Evolutionary conservation across 345 rosid genomes (phyloP).

Genomic region (Pseudoturritis turrita): DNA sequence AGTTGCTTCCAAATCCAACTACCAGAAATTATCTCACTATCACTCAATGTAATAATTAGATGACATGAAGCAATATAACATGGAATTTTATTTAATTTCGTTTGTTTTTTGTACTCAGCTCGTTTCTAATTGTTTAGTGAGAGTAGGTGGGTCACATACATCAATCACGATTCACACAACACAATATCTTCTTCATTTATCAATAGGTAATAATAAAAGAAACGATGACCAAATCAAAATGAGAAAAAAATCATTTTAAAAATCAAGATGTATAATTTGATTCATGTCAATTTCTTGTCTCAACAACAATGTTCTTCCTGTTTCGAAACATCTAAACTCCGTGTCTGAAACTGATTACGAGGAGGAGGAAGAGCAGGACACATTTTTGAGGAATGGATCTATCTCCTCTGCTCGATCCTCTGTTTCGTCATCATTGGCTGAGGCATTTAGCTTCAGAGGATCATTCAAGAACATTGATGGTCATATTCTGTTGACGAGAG

Average conservation of each 20-base stretch:
- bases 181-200: not conserved
- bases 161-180: not conserved
- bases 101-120: not conserved
- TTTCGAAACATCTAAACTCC: conserved; percentile 2
- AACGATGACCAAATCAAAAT: not conserved
- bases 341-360: conserved; percentile 22
- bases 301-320: not conserved
- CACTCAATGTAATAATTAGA: no score
- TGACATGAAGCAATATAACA: no score
- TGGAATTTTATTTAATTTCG: no score
- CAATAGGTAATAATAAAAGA: not conserved
- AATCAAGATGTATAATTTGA: not conserved
- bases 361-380: not conserved
- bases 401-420: conserved; percentile 25
- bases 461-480: conserved; percentile 37
- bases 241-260: not conserved
- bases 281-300: not conserved
- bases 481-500: conserved; percentile 34
- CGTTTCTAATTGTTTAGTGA: conserved; percentile 1
- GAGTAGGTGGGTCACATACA: conserved; percentile 3
- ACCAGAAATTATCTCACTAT: no score
- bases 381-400: conserved; percentile 31
- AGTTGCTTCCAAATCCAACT: no score
- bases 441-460: conserved; percentile 33
- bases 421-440: conserved; percentile 21